Base-by-base conservation (phyloP, 176 grass and related monocot species). In the Zizania latifolia region DNA sequence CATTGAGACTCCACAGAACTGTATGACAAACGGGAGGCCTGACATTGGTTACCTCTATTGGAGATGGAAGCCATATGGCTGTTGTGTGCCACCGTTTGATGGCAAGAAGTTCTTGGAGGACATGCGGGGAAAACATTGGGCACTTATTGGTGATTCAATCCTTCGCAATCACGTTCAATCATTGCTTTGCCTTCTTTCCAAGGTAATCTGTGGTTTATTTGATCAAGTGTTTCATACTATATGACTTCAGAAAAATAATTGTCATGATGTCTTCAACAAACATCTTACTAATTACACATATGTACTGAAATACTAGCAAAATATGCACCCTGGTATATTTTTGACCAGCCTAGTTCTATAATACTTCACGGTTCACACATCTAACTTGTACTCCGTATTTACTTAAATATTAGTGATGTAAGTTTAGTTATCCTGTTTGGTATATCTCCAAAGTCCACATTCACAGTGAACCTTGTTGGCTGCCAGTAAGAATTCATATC, bases 101-200 rank as follows among this genome's bases (percentile, higher is more conserved):
- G 46, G 81, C 11, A 67, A 82, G 72, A 83, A 69, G 46, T 99
- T 99, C 82, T 28, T 99, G 73, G 58, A 90, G 55, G 23, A n/a
- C 38, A 94, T 92, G 86, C 28, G 60, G 38, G 86, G 84, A 37
- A 92, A 83, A 67, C 86, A 84, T 78, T 99, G 89, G 95, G 95
- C 86, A 23, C 72, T 99, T 17, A 78, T 99, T 34, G 95, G 95
- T 26, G 91, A 99, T 76, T 99, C 95, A 17, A 94, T 99, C 77
- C 76, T 99, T 50, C 88, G 95, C 6, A 99, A 99, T 67, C 95
- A 99, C 12, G 78, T 83, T 59, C 91, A 99, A 36, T 99, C 95
- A 44, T 81, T 99, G 68, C 84, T 99, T 66, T 99, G 95, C 50
- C 89, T 94, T 71, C 89, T 99, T 80, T 83, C 95, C 17, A 88